Base-by-base conservation (phyloP, 2,329 filamentous ascomycete species). In the Scedosporium dehoogii region DNA sequence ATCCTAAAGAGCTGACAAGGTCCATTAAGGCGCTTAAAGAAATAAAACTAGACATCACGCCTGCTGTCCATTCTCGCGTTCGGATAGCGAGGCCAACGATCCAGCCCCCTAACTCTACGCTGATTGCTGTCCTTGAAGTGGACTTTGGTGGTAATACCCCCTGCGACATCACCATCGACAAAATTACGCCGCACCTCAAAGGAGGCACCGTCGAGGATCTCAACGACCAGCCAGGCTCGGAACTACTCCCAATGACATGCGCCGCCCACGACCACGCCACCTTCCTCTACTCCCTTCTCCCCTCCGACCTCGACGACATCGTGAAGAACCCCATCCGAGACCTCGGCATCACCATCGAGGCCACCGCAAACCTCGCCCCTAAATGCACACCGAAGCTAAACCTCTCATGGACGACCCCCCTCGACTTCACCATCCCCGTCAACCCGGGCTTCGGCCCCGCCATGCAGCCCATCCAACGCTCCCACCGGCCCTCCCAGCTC, bases 251-350 rank as follows among this genome's bases (percentile, higher is more conserved):
- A 4, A 75, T 88, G 27, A 77, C 78, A 51, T 87, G 86, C 70
- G 85, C 85, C 14, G 84, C 88, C 16, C 86, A 89, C 67, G 90
- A 93, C 69, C 88, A 92, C 71, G 76, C 91, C 65, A 89, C 88
- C 1, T 85, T 91, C 67, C 77, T 92, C 61, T 93, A 91, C 75
- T 84, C 83, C 61, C 81, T 91, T 63, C 74, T 76, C 10, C 84
- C 85, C 1, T 74, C 76, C 44, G 76, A 79, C 58, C 74, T 73
- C n/a, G 79, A 82, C 62, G 67, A 73, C 59, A 69, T 72, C 56
- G 73, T 71, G 69, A 84, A 76, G 70, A 79, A 74, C 69, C 75
- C 75, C 57, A 75, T 76, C 64, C 79, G 78, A 63, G 81, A 78
- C 64, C 79, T 90, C 10, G 77, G 81, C 62, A 83, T 90, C 65